Evolutionary conservation across 2,329 filamentous ascomycete genomes (phyloP), one percentile per base, ranked within the genome.

Genomic region (Aspergillus texensis): DNA sequence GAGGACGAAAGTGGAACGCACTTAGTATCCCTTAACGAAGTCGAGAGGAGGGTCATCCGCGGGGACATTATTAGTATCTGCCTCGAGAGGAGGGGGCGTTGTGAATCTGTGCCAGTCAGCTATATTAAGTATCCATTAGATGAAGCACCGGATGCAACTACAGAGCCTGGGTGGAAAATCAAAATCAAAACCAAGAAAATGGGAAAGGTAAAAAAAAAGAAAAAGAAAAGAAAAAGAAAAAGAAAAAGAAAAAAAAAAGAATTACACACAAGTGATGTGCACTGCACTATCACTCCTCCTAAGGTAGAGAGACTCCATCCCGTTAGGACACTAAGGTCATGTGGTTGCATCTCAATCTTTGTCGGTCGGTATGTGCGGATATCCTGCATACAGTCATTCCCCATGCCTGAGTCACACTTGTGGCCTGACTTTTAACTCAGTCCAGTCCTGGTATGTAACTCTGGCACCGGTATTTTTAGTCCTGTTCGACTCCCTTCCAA

Each of bases 81-180:
- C 10, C 10, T 24, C 34, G 34, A 36, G 14, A 36, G 32, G 34
- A 55, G 52, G 34, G 52, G 52, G 52, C 21, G 30, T 21, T 16
- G 52, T 36, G 32, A 55, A 55, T 41, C 52, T 39, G 52, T 55
- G 52, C 52, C 32, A 41, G 34, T 55, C 52, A 39, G 30, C 52
- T 55, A 55, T 55, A 55, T 55, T 55, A 55, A 55, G 32, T 55
- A 55, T 39, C 52, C 32, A 55, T 39, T 5, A 39, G 21, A 28
- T 55, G 52, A 55, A 55, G 52, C 52, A 41, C 52, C 52, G 32
- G 52, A 55, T n/a, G 16, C 34, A 55, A 55, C 39, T n/a, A 55
- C 30, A 24, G 32, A 36, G 21, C 6, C 21, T n/a, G 52, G 52
- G 52, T 26, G 32, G 52, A 41, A 41, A 28, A 6, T 6, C 6